Conservation (phyloP, 2,329 filamentous ascomycete species). For the Nemania abortiva region DNA sequence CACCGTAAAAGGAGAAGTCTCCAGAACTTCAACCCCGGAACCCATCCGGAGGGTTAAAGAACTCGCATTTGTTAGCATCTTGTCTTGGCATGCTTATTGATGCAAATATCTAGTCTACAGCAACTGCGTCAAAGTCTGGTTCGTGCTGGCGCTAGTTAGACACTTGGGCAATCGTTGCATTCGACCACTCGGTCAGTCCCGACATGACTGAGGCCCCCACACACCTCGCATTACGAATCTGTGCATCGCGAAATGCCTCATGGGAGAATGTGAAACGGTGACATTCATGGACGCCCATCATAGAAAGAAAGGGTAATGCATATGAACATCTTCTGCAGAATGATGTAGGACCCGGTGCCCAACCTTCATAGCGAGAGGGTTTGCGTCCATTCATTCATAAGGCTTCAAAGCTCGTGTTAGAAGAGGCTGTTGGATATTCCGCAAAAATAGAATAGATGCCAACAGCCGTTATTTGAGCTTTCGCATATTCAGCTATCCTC, state of each 20-base stretch:
- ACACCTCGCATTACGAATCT: neutral
- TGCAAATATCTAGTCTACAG: neutral
- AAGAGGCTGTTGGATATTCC: neutral
- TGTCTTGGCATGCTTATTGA: neutral
- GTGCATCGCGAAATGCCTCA: neutral
- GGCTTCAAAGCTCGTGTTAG: neutral
- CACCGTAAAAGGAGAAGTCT: neutral
- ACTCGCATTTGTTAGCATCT: neutral
- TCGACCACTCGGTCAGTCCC: neutral
- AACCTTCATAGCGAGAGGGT: neutral
- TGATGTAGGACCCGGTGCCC: neutral
- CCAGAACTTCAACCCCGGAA: neutral
- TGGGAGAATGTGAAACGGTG: neutral
- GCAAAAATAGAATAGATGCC: neutral
- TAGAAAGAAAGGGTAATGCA: neutral
- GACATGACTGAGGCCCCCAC: neutral
- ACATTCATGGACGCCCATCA: neutral
- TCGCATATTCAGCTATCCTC: neutral
- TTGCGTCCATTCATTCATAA: neutral
- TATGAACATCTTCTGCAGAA: neutral
- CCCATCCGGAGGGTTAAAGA: neutral
- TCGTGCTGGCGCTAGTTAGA: neutral
- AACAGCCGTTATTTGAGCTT: neutral
- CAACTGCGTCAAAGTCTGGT: neutral
- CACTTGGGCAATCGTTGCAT: neutral